Conservation (phyloP, 768 basidiomycete species). For the Pilatotrama ljubarskyi region DNA sequence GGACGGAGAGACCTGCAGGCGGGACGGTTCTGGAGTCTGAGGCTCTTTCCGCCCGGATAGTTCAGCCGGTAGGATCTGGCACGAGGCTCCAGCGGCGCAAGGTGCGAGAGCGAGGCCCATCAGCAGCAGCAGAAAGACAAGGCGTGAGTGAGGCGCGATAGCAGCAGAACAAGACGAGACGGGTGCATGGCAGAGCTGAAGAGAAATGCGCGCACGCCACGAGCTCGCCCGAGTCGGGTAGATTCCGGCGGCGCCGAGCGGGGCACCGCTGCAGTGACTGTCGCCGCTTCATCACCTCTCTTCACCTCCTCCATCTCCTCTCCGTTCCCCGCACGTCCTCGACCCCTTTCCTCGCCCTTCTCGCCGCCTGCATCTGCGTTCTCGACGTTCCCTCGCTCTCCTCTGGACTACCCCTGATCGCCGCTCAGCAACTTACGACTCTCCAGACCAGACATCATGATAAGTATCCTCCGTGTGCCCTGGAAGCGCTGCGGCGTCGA, state of each 20-base stretch:
- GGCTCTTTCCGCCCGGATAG: neutral
- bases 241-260: constrained; percentile 10
- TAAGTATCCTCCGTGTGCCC: constrained; percentile 40
- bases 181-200: neutral
- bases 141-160: neutral
- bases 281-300: constrained; percentile 3
- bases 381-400: constrained; percentile 1
- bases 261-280: constrained; percentile 2
- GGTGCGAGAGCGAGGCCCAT: too few relatives aligned
- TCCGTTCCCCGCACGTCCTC: neutral
- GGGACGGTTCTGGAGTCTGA: neutral
- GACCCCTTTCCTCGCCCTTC: neutral
- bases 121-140: neutral
- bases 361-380: neutral
- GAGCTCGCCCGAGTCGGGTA: neutral
- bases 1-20: neutral
- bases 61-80: neutral
- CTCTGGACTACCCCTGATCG: neutral
- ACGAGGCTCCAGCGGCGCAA: neutral
- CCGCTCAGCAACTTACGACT: neutral
- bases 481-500: neutral
- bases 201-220: neutral
- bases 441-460: constrained; percentile 47
- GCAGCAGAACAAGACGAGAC: neutral
- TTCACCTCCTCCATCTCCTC: constrained; percentile 9